A percentile compares a stretch with the other conserved stretches of the same genome.
Evolutionary conservation across 441 rosid species (phyloP).

Genomic region (Adansonia madagascariensis): DNA sequence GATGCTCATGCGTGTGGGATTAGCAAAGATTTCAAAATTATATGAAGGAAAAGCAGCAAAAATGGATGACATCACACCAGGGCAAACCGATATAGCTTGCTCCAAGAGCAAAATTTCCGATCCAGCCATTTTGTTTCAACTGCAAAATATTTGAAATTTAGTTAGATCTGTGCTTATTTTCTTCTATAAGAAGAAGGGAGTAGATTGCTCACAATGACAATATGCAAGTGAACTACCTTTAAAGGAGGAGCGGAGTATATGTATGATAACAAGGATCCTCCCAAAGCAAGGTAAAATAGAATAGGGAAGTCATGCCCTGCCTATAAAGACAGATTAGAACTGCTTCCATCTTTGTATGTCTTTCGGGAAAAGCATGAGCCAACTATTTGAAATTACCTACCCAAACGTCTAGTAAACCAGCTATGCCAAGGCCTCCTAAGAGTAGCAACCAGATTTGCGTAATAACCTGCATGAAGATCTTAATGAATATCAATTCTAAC

Average conservation of each 20-base stretch:
- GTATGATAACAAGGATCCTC: slow-evolving; percentile 91
- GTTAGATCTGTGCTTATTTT: slow-evolving; percentile 35
- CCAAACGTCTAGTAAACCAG: slow-evolving; percentile 87
- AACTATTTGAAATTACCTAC: slow-evolving; percentile 51
- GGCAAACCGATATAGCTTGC: slow-evolving; percentile 97
- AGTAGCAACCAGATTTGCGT: slow-evolving; percentile 89
- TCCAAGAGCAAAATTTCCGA: slow-evolving; percentile 95
- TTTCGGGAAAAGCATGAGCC: slow-evolving; percentile 16
- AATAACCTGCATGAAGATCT: slow-evolving; percentile 62
- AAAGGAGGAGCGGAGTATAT: slow-evolving; percentile 98
- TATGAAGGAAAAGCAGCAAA: neutral
- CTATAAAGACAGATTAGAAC: slow-evolving; percentile 48
- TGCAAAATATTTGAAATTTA: slow-evolving; percentile 40
- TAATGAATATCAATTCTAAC: slow-evolving; percentile 12
- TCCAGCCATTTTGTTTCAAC: slow-evolving; percentile 99
- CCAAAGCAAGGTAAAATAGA: slow-evolving; percentile 85
- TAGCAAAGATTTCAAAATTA: neutral
- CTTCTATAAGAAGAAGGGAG: slow-evolving; percentile 16
- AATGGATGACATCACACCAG: slow-evolving; percentile 52
- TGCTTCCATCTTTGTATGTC: slow-evolving; percentile 10
- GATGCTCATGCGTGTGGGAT: slow-evolving; percentile 3
- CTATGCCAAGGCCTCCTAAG: slow-evolving; percentile 80
- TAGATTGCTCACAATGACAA: slow-evolving; percentile 15
- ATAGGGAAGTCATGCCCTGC: slow-evolving; percentile 85
- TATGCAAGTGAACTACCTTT: slow-evolving; percentile 57